A percentile compares a stretch with the other conserved stretches of the same genome.
These are phyloP conservation scores for Nicotiana attenuata DNA, from an alignment of 257 asterid genomes.

Conservation along the genomic window DNA sequence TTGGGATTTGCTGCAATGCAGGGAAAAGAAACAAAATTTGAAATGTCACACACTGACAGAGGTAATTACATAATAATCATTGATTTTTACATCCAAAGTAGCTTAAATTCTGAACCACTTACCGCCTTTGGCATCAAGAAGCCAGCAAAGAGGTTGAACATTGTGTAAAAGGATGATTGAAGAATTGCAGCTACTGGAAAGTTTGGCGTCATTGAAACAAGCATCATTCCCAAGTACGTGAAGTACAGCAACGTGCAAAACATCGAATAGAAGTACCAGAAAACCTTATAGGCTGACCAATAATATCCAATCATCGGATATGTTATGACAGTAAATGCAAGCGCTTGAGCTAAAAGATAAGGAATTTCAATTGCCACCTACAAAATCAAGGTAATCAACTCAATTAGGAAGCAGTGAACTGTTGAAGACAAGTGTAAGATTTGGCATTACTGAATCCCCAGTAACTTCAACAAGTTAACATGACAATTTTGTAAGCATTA, in stretches of 20 bases:
- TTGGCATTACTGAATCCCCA: neutral
- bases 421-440: neutral
- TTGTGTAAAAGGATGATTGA: conserved; percentile 34
- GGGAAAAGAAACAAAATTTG: neutral
- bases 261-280: conserved; percentile 39
- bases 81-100: neutral
- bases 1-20: conserved; percentile 42
- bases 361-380: conserved; percentile 50
- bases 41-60: neutral
- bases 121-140: conserved; percentile 42
- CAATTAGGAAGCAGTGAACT: neutral
- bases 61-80: neutral
- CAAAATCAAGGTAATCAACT: neutral
- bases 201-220: conserved; percentile 42
- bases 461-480: neutral
- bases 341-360: conserved; percentile 33
- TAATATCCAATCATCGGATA: conserved; percentile 51
- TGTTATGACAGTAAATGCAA: conserved; percentile 29
- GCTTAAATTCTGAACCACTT: conserved; percentile 10
- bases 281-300: conserved; percentile 34
- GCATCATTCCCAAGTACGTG: conserved; percentile 47
- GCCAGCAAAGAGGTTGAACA: conserved; percentile 44
- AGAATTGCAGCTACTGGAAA: conserved; percentile 37
- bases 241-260: conserved; percentile 37
- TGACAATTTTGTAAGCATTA: neutral